phyloP scores from a whole-genome alignment of 1,139 yeast genomes.

The Pichia sp. region DNA sequence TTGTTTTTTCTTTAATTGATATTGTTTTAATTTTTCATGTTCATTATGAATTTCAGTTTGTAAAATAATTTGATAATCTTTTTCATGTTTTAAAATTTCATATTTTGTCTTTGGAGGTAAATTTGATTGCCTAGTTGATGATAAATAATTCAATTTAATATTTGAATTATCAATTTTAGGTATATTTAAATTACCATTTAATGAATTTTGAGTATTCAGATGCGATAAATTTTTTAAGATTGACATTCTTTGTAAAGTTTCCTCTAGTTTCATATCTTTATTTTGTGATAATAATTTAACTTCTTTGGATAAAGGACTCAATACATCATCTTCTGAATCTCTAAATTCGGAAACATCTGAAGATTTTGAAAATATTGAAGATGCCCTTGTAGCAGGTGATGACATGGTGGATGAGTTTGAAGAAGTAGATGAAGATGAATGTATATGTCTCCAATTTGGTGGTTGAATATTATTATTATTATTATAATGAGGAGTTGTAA shows the following conservation, averaged over 20 bases:
- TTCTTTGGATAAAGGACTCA: constrained; percentile 34
- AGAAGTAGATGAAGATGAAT: constrained; percentile 4
- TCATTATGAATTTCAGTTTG: constrained; percentile 42
- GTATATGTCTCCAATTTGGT: not conserved
- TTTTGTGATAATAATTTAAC: constrained; percentile 44
- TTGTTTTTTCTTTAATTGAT: constrained; percentile 29
- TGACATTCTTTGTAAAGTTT: constrained; percentile 33
- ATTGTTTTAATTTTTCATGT: constrained; percentile 31
- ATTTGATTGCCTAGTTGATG: constrained; percentile 58
- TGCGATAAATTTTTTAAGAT: constrained; percentile 21
- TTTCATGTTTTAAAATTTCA: constrained; percentile 51
- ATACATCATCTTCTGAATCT: constrained; percentile 26
- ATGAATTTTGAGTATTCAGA: constrained; percentile 1
- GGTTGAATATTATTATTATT: not conserved
- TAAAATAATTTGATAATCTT: constrained; percentile 47
- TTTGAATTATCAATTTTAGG: constrained; percentile 5
- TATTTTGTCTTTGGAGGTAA: constrained; percentile 58
- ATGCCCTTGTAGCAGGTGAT: constrained; percentile 37
- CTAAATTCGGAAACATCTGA: constrained; percentile 25
- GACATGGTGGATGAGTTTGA: constrained; percentile 14
- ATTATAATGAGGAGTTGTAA: not conserved
- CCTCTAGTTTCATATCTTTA: constrained; percentile 36
- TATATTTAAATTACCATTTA: not conserved
- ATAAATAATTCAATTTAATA: constrained; percentile 29
- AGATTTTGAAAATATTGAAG: constrained; percentile 35